phyloP scores from a whole-genome alignment of 129 eudicot species.

The Heracleum sosnowskyi region DNA sequence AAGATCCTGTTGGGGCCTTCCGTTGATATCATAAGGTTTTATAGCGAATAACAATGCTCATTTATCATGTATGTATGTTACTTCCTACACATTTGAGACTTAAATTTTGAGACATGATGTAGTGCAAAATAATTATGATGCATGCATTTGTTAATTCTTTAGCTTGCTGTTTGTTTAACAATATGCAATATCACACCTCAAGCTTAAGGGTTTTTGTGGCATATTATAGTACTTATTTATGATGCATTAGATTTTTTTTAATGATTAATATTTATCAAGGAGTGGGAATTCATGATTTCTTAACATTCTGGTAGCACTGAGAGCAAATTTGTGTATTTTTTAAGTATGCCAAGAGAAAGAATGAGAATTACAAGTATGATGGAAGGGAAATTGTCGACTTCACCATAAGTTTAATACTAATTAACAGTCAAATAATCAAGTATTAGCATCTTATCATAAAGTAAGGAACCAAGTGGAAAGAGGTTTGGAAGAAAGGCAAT shows the following conservation, averaged over 20 bases:
- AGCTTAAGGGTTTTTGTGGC: background rate
- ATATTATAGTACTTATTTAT: too few species aligned
- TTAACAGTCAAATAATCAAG: background rate
- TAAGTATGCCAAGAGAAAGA: background rate
- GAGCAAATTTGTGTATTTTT: background rate
- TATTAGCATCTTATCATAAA: background rate
- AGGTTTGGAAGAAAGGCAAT: background rate
- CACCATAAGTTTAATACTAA: too few species aligned
- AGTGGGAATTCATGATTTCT: too few species aligned
- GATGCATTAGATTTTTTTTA: too few species aligned
- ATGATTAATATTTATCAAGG: too few species aligned
- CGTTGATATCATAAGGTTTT: too few species aligned
- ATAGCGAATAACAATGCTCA: too few species aligned
- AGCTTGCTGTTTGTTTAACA: background rate
- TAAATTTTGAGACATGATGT: background rate
- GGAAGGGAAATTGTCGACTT: background rate
- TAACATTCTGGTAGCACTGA: background rate
- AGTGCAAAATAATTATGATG: background rate
- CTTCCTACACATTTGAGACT: too few species aligned
- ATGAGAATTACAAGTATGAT: background rate
- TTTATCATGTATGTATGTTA: background rate
- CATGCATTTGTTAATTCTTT: slow-evolving; percentile 2
- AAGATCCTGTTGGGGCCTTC: too few species aligned
- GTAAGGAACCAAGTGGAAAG: background rate
- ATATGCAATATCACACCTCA: background rate